Percentiles rank a stretch among this genome's conserved stretches.
phyloP scores from a whole-genome alignment of 169 alveolate genomes.

The Babesia sp. region DNA sequence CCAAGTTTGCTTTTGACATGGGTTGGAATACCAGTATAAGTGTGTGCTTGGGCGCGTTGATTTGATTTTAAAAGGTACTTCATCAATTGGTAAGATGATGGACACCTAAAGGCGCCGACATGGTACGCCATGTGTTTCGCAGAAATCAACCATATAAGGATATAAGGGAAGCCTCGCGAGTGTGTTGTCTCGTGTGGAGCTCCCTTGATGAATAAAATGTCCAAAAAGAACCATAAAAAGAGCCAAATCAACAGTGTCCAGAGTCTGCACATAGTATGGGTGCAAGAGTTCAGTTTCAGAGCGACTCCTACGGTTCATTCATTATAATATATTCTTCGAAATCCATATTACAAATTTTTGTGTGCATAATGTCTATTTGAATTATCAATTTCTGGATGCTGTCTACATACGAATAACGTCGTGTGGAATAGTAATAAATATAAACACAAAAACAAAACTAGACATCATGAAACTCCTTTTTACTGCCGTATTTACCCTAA shows the following conservation, averaged over 20 bases:
- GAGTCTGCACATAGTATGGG: slow-evolving; percentile 26
- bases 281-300: background rate
- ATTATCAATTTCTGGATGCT: too few relatives aligned
- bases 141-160: background rate
- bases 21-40: slow-evolving; percentile 25
- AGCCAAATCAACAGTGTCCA: slow-evolving; percentile 45
- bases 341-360: too few relatives aligned
- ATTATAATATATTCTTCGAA: background rate
- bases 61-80: background rate
- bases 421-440: too few relatives aligned
- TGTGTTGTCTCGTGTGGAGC: background rate
- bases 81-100: background rate
- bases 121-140: background rate
- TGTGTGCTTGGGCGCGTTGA: background rate
- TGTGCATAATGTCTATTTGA: too few relatives aligned
- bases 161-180: background rate
- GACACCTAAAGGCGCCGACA: background rate
- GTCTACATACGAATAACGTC: too few relatives aligned
- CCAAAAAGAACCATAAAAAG: slow-evolving; percentile 6
- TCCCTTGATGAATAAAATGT: slow-evolving; percentile 6
- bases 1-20: slow-evolving; percentile 38
- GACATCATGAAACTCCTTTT: background rate
- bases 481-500: background rate
- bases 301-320: background rate
- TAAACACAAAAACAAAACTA: background rate